phyloP scores from a whole-genome alignment of 768 basidiomycete species.

The Trametes cingulata region DNA sequence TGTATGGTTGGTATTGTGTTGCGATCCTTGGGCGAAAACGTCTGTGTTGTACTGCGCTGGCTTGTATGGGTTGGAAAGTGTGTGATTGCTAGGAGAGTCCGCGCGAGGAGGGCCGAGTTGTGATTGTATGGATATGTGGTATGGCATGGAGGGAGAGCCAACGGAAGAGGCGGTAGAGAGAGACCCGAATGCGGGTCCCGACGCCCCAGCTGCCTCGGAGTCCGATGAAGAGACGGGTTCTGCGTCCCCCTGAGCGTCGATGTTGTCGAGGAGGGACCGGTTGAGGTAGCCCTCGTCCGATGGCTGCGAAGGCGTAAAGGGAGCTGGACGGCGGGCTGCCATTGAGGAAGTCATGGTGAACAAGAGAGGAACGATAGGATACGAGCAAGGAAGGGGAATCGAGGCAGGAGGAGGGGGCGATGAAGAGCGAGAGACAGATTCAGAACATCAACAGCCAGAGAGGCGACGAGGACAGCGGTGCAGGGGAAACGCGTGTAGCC shows the following conservation, averaged over 20 bases:
- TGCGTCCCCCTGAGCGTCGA: constrained; percentile 82
- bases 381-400: constrained; percentile 20
- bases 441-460: constrained; percentile 48
- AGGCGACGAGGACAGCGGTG: constrained; percentile 32
- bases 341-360: constrained; percentile 37
- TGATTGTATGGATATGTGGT: constrained; percentile 49
- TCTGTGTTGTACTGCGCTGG: constrained; percentile 35
- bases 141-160: constrained; percentile 56
- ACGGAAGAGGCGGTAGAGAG: constrained; percentile 53
- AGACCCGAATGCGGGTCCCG: constrained; percentile 48
- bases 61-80: constrained; percentile 37
- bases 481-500: constrained; percentile 38
- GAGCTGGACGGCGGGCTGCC: constrained; percentile 32
- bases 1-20: constrained; percentile 33
- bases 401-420: constrained; percentile 20
- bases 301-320: constrained; percentile 32
- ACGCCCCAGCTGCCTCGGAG: constrained; percentile 44
- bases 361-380: constrained; percentile 26
- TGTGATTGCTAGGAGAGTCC: constrained; percentile 50
- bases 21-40: constrained; percentile 34
- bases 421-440: constrained; percentile 26
- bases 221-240: constrained; percentile 60
- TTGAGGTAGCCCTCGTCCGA: constrained; percentile 83
- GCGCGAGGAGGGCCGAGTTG: constrained; percentile 46
- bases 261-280: constrained; percentile 78